Percentiles rank a stretch among this genome's conserved stretches.
Evolutionary conservation across 2,329 filamentous ascomycete species (phyloP).

Genomic region (Aspergillus amoenus): DNA sequence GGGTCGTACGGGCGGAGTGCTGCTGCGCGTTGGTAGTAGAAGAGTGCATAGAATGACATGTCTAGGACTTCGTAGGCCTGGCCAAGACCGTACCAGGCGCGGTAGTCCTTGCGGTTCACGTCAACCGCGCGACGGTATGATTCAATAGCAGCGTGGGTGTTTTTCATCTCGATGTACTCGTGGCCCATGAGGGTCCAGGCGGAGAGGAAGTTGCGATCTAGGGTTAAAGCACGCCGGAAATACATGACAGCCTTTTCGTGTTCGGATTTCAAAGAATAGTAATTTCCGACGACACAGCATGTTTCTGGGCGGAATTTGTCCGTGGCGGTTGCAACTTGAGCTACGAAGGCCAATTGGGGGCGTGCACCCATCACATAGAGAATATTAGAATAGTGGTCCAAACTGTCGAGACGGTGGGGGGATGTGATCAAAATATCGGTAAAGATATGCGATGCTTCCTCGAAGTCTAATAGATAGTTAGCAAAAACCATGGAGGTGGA

Average conservation of each 20-base stretch:
- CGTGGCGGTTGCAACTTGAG: conserved; percentile 83
- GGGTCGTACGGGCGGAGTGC: conserved; percentile 92
- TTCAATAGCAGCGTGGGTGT: conserved; percentile 96
- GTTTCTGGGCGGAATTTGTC: conserved; percentile 97
- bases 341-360: conserved; percentile 87
- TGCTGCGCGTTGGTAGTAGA: conserved; percentile 96
- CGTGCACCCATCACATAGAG: conserved; percentile 87
- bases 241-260: conserved; percentile 99
- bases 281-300: conserved; percentile 95
- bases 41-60: conserved; percentile 95
- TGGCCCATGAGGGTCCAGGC: conserved; percentile 99
- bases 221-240: conserved; percentile 85
- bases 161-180: conserved; percentile 98
- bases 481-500: neutral
- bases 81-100: conserved; percentile 95
- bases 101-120: conserved; percentile 92
- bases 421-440: conserved; percentile 67
- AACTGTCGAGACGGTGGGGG: conserved; percentile 74
- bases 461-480: conserved; percentile 52
- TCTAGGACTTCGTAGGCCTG: conserved; percentile 97
- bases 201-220: conserved; percentile 86
- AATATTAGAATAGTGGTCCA: conserved; percentile 97
- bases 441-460: conserved; percentile 62
- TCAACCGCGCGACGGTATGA: conserved; percentile 94
- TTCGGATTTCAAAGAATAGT: conserved; percentile 89